Base-by-base conservation (phyloP, 176 grass and related monocot species). In the Saccharum spontaneum region DNA sequence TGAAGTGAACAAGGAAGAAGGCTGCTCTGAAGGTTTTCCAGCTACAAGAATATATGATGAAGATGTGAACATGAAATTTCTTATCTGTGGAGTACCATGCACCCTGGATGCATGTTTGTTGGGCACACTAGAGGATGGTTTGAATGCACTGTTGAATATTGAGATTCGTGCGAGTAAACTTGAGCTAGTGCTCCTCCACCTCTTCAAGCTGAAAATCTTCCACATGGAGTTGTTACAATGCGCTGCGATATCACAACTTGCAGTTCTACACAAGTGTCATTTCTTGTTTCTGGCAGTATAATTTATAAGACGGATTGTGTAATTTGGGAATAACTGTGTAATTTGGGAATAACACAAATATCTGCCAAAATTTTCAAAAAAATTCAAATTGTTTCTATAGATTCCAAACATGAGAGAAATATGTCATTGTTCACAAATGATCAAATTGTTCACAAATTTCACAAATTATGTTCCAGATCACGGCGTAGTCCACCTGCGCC, bases 161-260 rank as follows among this genome's bases (percentile, higher is more conserved):
- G 90, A 92, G 93, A 85, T 95, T 66, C 93, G 88, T 64, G 88
- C 79, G 65, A 86, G 83, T 83, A 92, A 90, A 88, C 88, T 95
- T 88, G 86, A 90, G 73, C 88, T 59, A 95, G 90, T 72, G 90
- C 83, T 39, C 2, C 65, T 57, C 93, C 90, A 43, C 82, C 84
- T 60, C 90, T 92, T 80, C 83, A 90, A 88, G 86, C 71, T 81
- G 85, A 83, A 46, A 75, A 85, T 62, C 72, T 92, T 39, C 45
- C 83, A 46, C 83, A 76, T 50, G 88, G 88, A 20, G 81, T 92
- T 79, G 88, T 92, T 78, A 90, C 88, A 63, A 95, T 92, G 90
- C 82, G 83, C 62, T 95, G 90, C 61, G 88, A 90, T 88, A 73
- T 95, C 34, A 79, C 76, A 88, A 95, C 93, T 40, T 84, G 79